Base-by-base conservation (phyloP, 2,329 filamentous ascomycete species). In the Botrytis porri region DNA sequence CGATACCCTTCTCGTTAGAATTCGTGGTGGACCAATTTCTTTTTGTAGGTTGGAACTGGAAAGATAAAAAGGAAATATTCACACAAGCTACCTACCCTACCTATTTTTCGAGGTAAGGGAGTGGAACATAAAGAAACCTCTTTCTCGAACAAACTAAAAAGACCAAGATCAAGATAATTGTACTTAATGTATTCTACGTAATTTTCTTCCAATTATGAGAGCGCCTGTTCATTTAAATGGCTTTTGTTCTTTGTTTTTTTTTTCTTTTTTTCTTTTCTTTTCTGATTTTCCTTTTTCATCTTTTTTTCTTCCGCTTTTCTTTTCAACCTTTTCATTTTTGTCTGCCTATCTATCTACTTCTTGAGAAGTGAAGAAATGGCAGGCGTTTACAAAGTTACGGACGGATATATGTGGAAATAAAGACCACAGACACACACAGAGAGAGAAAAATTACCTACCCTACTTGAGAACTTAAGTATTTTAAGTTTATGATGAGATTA, bases 121-220 rank as follows among this genome's bases (percentile, higher is more conserved):
- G 32, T 39, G 69, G 45, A 61, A 51, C 16, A 51, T 70, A 66
- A 63, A 29, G 37, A 48, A 66, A 67, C n/a, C 48, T 39, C n/a
- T 41, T 67, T 67, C 51, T 54, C 45, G 35, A 41, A 67, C 64
- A 57, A 67, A 41, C 25, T 57, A 57, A 54, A 54, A 57, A 57
- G 48, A 57, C 57, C 45, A 67, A 67, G 64, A 67, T 54, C 48
- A 66, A 73, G 63, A 74, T 73, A 72, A 65, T 61, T 74, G 62
- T 73, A 77, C 72, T 76, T 77, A 77, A 78, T 78, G 76, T 77
- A 77, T 78, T 77, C 73, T 77, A 77, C 70, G 74, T 78, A 78
- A 78, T 77, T 76, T 71, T 41, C 35, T 60, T 39, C 2, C 39
- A 43, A 65, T 65, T 59, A 64, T 70, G 51, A 61, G 41, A 37